Evolutionary conservation across 768 basidiomycete species (phyloP).

Genomic region (Boletales sp.): DNA sequence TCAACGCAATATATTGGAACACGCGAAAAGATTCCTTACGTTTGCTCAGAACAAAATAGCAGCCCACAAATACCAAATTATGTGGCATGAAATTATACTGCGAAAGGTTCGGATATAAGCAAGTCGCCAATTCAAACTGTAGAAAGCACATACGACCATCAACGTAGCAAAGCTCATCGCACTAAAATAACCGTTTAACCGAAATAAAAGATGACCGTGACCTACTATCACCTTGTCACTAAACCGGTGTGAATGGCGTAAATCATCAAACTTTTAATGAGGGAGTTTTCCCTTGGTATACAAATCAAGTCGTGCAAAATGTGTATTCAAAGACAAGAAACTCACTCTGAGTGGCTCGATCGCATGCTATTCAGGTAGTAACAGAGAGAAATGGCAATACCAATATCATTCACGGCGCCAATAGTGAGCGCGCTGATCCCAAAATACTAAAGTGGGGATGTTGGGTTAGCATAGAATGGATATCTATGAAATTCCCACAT

Average conservation of each 20-base stretch:
- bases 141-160: slow-evolving; percentile 43
- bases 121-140: neutral
- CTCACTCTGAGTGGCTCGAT: slow-evolving; percentile 45
- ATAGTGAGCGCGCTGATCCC: slow-evolving; percentile 46
- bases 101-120: neutral
- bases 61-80: slow-evolving; percentile 58
- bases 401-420: slow-evolving; percentile 48
- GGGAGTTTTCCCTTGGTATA: slow-evolving; percentile 44
- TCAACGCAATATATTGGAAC: neutral
- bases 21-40: slow-evolving; percentile 35
- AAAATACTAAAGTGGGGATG: slow-evolving; percentile 32
- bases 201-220: neutral
- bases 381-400: slow-evolving; percentile 49
- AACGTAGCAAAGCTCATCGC: slow-evolving; percentile 44
- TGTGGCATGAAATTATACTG: slow-evolving; percentile 54
- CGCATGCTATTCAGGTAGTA: slow-evolving; percentile 53
- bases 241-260: slow-evolving; percentile 63
- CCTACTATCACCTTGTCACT: slow-evolving; percentile 49
- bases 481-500: slow-evolving; percentile 6
- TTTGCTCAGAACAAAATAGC: slow-evolving; percentile 67
- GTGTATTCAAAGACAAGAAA: neutral
- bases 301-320: slow-evolving; percentile 1
- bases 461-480: neutral
- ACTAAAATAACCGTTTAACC: slow-evolving; percentile 11
- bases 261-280: slow-evolving; percentile 54